Evolutionary conservation across 495 filamentous ascomycete species (phyloP).

Genomic region (Talaromyces ruber): DNA sequence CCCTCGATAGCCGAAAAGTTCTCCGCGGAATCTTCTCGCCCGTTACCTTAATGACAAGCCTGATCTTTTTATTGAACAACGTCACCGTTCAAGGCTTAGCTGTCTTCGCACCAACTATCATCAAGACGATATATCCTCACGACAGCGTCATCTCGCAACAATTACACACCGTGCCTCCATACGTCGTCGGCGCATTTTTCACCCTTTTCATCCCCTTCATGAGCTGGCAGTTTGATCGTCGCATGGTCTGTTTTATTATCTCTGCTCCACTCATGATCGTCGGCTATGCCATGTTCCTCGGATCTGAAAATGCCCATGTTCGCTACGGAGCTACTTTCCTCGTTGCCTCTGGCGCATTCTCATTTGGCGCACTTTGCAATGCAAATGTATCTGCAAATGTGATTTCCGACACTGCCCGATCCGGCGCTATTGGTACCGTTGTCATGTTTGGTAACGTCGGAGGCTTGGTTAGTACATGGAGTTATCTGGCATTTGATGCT

Average conservation of each 20-base stretch:
- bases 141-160: conserved; percentile 48
- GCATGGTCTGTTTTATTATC: conserved; percentile 36
- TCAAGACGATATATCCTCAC: conserved; percentile 51
- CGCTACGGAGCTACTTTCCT: conserved; percentile 69
- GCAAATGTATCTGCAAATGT: conserved; percentile 63
- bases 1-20: conserved; percentile 34
- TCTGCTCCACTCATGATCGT: conserved; percentile 48
- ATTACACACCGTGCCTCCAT: conserved; percentile 64
- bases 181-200: conserved; percentile 61
- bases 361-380: conserved; percentile 54
- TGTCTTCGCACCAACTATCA: conserved; percentile 67
- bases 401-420: conserved; percentile 59
- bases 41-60: conserved; percentile 33
- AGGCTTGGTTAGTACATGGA: conserved; percentile 63
- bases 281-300: conserved; percentile 68
- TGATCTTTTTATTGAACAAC: conserved; percentile 47
- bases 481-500: conserved; percentile 53
- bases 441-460: conserved; percentile 71
- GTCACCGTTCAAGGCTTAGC: conserved; percentile 50
- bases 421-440: conserved; percentile 53
- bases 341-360: conserved; percentile 48
- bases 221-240: conserved; percentile 49
- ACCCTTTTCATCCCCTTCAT: conserved; percentile 52
- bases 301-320: conserved; percentile 37
- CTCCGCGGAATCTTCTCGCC: conserved; percentile 42